Conservation (phyloP, 176 grass and related monocot species). For the Poa annua region DNA sequence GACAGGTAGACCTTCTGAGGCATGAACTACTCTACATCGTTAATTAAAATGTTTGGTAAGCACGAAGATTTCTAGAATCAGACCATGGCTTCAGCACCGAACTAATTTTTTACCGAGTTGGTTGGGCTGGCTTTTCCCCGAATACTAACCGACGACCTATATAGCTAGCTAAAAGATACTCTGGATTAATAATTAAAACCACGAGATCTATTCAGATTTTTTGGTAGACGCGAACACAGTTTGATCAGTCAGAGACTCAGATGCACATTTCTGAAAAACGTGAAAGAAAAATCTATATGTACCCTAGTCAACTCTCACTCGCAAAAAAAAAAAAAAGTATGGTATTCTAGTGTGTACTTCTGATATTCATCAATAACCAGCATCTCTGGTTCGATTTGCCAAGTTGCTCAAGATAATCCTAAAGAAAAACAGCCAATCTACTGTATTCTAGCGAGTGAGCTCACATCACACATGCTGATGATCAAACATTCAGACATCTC, state of each 20-base stretch:
- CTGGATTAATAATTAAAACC: slow-evolving; percentile 8
- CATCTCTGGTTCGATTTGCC: slow-evolving; percentile 30
- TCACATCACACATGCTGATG: slow-evolving; percentile 18
- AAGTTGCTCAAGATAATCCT: slow-evolving; percentile 41
- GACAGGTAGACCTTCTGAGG: slow-evolving; percentile 31
- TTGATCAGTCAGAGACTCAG: not conserved
- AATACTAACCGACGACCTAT: slow-evolving; percentile 13
- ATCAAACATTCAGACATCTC: slow-evolving; percentile 46
- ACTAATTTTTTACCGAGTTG: slow-evolving; percentile 12
- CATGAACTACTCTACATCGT: slow-evolving; percentile 28
- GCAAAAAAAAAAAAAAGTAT: not conserved
- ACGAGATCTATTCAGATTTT: slow-evolving; percentile 11
- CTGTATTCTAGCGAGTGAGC: not conserved
- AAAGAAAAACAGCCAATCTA: slow-evolving; percentile 30
- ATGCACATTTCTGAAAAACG: not conserved
- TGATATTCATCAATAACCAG: not conserved
- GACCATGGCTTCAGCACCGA: slow-evolving; percentile 27
- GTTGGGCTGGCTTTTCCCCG: slow-evolving; percentile 7
- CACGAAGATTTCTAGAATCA: slow-evolving; percentile 35
- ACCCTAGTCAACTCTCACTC: slow-evolving; percentile 35
- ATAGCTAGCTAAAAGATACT: not conserved
- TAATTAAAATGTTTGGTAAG: slow-evolving; percentile 40
- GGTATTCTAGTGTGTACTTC: too few species aligned
- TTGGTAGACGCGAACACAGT: not conserved
- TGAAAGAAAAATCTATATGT: not conserved